Conservation (phyloP, 1,284 basidiomycete genomes). For the Austropuccinia psidii region DNA sequence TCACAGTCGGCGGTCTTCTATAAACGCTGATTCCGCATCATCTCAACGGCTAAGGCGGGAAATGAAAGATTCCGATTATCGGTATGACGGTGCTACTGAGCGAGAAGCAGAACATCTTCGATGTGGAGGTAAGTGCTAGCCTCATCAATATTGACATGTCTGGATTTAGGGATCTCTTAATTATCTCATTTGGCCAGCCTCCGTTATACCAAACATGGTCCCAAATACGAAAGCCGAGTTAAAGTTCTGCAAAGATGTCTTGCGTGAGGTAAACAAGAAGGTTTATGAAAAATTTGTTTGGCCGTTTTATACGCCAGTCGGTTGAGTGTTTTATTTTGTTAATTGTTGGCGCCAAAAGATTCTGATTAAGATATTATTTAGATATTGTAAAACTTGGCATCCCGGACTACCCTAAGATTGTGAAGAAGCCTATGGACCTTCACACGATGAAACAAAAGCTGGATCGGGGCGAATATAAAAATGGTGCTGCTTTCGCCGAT, state of each 20-base stretch:
- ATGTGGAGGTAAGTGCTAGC: no score
- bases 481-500: conserved; percentile 68
- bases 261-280: conserved; percentile 71
- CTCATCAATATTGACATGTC: no score
- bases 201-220: conserved; percentile 24
- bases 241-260: conserved; percentile 67
- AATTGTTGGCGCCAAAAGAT: background rate
- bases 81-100: background rate
- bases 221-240: conserved; percentile 74
- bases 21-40: background rate
- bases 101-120: background rate
- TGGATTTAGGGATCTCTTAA: background rate
- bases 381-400: conserved; percentile 71
- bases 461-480: conserved; percentile 64
- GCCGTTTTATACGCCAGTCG: conserved; percentile 89
- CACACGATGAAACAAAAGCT: conserved; percentile 79
- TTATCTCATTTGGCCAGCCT: background rate
- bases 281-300: conserved; percentile 64
- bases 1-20: conserved; percentile 35
- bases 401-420: conserved; percentile 73
- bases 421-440: conserved; percentile 93
- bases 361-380: conserved; percentile 44
- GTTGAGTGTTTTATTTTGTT: conserved; percentile 48
- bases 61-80: background rate
- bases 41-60: background rate